Evolutionary conservation across 306 rosid genomes (phyloP), one percentile per base, ranked within the genome.

Genomic region (Corylus avellana): DNA sequence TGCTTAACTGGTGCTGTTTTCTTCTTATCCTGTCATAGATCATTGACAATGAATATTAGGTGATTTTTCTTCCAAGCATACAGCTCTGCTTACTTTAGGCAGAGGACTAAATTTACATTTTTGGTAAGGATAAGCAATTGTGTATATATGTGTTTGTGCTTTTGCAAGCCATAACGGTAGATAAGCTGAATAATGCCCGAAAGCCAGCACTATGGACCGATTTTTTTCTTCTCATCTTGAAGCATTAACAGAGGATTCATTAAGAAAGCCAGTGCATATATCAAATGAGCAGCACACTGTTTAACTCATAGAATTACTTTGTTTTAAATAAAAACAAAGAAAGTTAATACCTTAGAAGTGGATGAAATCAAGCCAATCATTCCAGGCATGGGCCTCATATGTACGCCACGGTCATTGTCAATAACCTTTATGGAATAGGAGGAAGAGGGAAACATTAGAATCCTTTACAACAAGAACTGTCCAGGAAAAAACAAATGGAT

Each of bases 381-480:
- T 80, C 98, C 98, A 32, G 98, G 99, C 97, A 95, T 91, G 69
- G 99, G 99, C 90, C 98, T 89, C 99, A 95, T 95, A 82, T 89
- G 93, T 47, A 88, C 86, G 77, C 99, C 99, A 17, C 96, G 90
- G 80, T 93, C 96, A 82, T 95, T 92, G 77, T 88, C 96, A 73
- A 95, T 95, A 79, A 95, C 94, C 99, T 95, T 84, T 66, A 79
- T 35, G 49, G 37, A 87, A 79, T 75, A 59, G 58, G 57, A 78
- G 64, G 80, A 71, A 84, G 82, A 75, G 7, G 37, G 22, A 62
- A 58, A 37, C 73, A 73, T 72, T 51, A 75, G 6, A 66, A 32
- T 49, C 64, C 66, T 70, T 71, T 46, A 49, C 61, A 27, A 53
- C 75, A 20, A 78, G 57, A 83, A 70, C 61, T 16, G 59, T 66